Percentiles rank a stretch among this genome's conserved stretches.
These are phyloP conservation scores for Oryza glumipatula DNA, from an alignment of 176 grass and related monocot species.

Conservation along the genomic window DNA sequence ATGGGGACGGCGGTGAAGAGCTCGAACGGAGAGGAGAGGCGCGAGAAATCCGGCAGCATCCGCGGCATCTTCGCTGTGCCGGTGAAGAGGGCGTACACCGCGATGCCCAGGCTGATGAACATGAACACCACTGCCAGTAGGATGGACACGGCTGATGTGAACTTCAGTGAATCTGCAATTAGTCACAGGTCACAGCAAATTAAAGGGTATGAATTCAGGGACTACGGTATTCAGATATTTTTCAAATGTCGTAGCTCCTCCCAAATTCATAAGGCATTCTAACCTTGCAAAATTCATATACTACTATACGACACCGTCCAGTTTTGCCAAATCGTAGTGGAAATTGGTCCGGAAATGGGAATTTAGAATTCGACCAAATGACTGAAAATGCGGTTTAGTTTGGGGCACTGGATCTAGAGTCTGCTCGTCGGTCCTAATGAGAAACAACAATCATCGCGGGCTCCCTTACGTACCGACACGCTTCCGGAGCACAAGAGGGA, in stretches of 20 bases:
- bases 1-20: conserved; percentile 88
- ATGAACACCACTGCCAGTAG: conserved; percentile 83
- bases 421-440: not conserved
- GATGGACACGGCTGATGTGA: conserved; percentile 81
- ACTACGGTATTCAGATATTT: not conserved
- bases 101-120: conserved; percentile 75
- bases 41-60: conserved; percentile 73
- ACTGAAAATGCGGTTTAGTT: not conserved
- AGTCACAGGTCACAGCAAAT: no score
- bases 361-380: not conserved
- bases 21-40: conserved; percentile 74
- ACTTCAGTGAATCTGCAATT: conserved; percentile 78
- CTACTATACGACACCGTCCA: no score
- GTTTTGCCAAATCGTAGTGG: not conserved
- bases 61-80: conserved; percentile 67
- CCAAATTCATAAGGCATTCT: not conserved
- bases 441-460: not conserved
- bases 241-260: not conserved
- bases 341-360: not conserved
- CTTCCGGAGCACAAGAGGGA: conserved; percentile 62
- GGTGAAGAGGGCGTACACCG: conserved; percentile 70
- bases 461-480: conserved; percentile 58
- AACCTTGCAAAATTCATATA: not conserved
- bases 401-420: not conserved
- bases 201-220: no score